Evolutionary conservation across 2,329 filamentous ascomycete species (phyloP), one percentile per base, ranked within the genome.

Genomic region (Xylariaceae sp.): DNA sequence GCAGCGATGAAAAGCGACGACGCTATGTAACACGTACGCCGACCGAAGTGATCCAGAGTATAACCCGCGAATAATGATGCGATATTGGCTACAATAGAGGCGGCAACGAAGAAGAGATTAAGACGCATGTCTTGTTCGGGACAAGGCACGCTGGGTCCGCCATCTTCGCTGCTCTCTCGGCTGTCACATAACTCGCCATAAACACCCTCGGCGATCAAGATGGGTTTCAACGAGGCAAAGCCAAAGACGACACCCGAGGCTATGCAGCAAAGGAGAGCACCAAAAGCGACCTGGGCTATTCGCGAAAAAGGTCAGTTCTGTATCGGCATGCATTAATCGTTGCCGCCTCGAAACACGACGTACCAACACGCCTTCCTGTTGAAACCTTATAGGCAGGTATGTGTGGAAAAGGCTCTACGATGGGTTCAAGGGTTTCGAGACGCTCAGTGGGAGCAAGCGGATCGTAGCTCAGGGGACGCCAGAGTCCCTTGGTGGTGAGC

Each of bases 101-200:
- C 84, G 42, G 83, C 73, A 18, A 83, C 84, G 71, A 88, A 88
- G 78, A 87, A 87, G 42, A 89, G 70, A 63, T 88, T 88, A 49
- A 88, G 72, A 17, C 66, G 62, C 59, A 70, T 62, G 46, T 68
- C 65, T 46, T 69, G 82, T 58, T 75, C 74, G 40, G 78, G 77
- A 59, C 82, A 85, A 7, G 81, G 72, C 40, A 64, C 39, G 7
- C 57, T 44, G 38, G 53, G 47, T 30, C 47, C 49, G 31, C 53
- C 53, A 3, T 54, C 43, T 65, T 71, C 63, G 1, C 71, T 64
- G 15, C 74, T 49, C 56, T 76, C 71, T 42, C 74, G 63, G 42
- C 67, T 55, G 2, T 72, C 75, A 58, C 81, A 85, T 41, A 71
- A 66, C 32, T 82, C 71, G 36, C 71, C 66, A 60, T 83, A 84